Base-by-base conservation (phyloP, 805 yeast genomes). In the Henningerozyma blattae region DNA sequence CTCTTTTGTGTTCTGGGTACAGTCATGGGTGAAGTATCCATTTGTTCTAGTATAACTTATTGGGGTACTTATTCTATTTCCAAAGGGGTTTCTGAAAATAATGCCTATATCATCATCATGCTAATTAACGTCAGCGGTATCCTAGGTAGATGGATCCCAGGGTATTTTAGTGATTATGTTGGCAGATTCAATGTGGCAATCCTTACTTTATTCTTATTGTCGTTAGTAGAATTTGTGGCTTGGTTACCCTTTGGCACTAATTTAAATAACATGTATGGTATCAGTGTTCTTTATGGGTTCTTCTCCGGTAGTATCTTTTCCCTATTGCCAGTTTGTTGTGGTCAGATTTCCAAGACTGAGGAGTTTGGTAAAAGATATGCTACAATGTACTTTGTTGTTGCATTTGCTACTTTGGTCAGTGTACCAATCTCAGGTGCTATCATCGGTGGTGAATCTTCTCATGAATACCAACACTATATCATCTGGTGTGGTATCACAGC, bases 161-260 rank as follows among this genome's bases (percentile, higher is more conserved):
- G 72, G 3, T 44, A 48, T 24, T 30, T 63, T n/a, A 58, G 67
- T 34, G 72, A 68, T 38, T 49, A 40, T 14, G 53, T 60, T 30
- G 83, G 83, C 3, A 59, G 72, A 22, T 71, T 71, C 45, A 75
- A 73, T 46, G 62, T 72, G 31, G 64, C 73, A 60, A 54, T 61
- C 13, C 32, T 52, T 4, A 55, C 61, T 26, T 40, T 62, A 9
- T n/a, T 53, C 1, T 12, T 48, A 15, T 39, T 65, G 15, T 37
- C 58, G 33, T 12, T 54, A 19, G 39, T 59, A 16, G 54, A 61
- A 22, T 47, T 60, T 25, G 53, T 60, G 3, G 54, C 59, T 4
- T 59, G 68, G 59, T 47, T 52, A n/a, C 65, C 59, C 30, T 59
- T 48, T 36, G 68, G 58, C 22, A 61, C 34, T 30, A 32, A 34